Evolutionary conservation across 805 yeast genomes (phyloP).

Genomic region (Grigorovia humatica): DNA sequence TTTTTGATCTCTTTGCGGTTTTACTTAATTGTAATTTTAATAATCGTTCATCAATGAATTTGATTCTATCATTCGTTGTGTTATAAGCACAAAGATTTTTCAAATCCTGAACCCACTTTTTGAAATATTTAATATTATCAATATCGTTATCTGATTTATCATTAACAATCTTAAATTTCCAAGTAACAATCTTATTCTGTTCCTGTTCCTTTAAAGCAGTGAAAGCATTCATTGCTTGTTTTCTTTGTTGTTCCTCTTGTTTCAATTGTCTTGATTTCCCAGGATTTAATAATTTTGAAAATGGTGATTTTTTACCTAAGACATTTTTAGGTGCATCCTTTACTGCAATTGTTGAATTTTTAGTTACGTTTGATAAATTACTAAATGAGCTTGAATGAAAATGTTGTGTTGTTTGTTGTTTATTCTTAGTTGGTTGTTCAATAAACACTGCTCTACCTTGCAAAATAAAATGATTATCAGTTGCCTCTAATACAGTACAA

Average conservation of each 20-base stretch:
- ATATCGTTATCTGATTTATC: constrained; percentile 30
- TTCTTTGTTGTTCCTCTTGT: constrained; percentile 3
- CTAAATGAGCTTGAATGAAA: constrained; percentile 1
- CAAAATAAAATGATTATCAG: constrained; percentile 32
- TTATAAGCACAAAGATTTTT: constrained; percentile 41
- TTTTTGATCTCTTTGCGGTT: constrained; percentile 3
- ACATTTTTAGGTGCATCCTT: background rate
- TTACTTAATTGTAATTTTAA: constrained; percentile 13
- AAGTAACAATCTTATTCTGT: constrained; percentile 10
- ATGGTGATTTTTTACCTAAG: constrained; percentile 5
- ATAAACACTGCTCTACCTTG: constrained; percentile 26
- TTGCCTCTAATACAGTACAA: constrained; percentile 24
- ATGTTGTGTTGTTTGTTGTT: background rate
- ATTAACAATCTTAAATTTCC: constrained; percentile 21
- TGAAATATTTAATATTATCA: constrained; percentile 33
- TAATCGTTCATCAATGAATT: constrained; percentile 32
- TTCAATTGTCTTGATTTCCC: constrained; percentile 5
- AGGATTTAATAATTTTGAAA: constrained; percentile 7
- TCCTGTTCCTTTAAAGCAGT: constrained; percentile 3
- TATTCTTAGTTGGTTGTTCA: constrained; percentile 10
- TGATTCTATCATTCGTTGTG: constrained; percentile 40
- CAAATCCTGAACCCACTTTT: constrained; percentile 47
- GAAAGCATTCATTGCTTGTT: constrained; percentile 3
- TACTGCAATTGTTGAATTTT: background rate
- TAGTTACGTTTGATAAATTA: constrained; percentile 1